Conservation (phyloP, 2,329 filamentous ascomycete species). For the Hyphodiscus sp. region DNA sequence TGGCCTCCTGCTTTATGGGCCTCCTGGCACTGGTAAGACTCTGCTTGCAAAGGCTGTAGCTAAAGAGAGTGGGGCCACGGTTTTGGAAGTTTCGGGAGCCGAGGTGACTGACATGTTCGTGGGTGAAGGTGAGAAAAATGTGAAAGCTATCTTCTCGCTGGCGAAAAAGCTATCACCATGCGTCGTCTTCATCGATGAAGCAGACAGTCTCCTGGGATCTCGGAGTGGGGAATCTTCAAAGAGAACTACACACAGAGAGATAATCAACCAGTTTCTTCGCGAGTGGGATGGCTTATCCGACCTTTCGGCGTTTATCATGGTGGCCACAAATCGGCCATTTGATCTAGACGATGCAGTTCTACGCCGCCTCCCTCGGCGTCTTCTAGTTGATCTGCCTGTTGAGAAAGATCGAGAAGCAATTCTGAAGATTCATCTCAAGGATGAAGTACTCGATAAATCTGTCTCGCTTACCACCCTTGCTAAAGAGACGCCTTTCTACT, state of each 20-base stretch:
- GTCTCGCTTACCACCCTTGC: conserved; percentile 60
- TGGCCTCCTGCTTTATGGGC: conserved; percentile 81
- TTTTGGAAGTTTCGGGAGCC: conserved; percentile 84
- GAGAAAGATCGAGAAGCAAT: conserved; percentile 61
- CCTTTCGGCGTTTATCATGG: conserved; percentile 90
- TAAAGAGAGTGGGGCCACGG: conserved; percentile 61
- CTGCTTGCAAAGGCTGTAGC: conserved; percentile 63
- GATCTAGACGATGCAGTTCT: conserved; percentile 87
- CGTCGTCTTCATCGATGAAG: conserved; percentile 95
- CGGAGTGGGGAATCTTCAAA: conserved; percentile 39
- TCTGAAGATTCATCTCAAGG: conserved; percentile 63
- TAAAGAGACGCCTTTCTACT: conserved; percentile 66
- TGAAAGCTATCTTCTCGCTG: conserved; percentile 82
- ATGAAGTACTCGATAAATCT: conserved; percentile 54
- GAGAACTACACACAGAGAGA: conserved; percentile 60
- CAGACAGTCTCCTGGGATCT: conserved; percentile 82
- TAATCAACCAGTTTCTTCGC: conserved; percentile 93
- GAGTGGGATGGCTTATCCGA: conserved; percentile 92
- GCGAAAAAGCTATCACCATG: conserved; percentile 88
- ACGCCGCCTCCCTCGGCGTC: conserved; percentile 63
- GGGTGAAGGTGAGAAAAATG: conserved; percentile 93
- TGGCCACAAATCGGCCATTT: conserved; percentile 91
- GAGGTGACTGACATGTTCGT: conserved; percentile 96
- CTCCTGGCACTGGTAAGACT: conserved; percentile 74
- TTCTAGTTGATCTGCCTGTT: conserved; percentile 68